Evolutionary conservation across 768 basidiomycete genomes (phyloP).

Genomic region (Calocera cornea): DNA sequence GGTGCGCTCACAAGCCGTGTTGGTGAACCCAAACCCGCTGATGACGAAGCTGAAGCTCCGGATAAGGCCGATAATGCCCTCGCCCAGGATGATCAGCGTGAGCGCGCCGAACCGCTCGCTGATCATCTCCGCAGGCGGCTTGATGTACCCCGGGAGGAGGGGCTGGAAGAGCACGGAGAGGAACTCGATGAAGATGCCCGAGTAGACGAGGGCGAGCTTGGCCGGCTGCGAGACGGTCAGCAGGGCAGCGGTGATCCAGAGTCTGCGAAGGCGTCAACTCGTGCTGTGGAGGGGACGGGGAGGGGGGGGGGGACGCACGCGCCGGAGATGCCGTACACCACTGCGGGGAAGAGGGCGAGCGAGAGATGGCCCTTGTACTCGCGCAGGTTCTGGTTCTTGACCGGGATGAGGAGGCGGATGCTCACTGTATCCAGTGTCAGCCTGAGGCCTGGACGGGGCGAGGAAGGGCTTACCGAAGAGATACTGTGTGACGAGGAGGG

Average conservation of each 20-base stretch:
- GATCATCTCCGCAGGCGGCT: not conserved
- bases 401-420: not conserved
- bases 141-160: constrained; percentile 2
- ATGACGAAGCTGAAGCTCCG: not conserved
- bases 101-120: constrained; percentile 2
- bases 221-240: not conserved
- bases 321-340: not conserved
- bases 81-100: not conserved
- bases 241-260: not conserved
- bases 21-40: constrained; percentile 1
- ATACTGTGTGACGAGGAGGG: constrained; percentile 2
- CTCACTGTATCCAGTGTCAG: not conserved
- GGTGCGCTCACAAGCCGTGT: not conserved
- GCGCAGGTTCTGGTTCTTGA: not conserved
- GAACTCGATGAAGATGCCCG: constrained; percentile 2
- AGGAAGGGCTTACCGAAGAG: constrained; percentile 4
- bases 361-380: not conserved
- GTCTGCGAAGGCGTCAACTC: not conserved
- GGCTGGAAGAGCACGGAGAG: constrained; percentile 1
- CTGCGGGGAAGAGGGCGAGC: not conserved
- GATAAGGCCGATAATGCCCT: not conserved
- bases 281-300: not conserved
- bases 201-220: constrained; percentile 3
- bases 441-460: not conserved
- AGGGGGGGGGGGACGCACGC: not conserved